Conservation (phyloP, 495 filamentous ascomycete genomes). For the Chlorociboria aeruginascens region DNA sequence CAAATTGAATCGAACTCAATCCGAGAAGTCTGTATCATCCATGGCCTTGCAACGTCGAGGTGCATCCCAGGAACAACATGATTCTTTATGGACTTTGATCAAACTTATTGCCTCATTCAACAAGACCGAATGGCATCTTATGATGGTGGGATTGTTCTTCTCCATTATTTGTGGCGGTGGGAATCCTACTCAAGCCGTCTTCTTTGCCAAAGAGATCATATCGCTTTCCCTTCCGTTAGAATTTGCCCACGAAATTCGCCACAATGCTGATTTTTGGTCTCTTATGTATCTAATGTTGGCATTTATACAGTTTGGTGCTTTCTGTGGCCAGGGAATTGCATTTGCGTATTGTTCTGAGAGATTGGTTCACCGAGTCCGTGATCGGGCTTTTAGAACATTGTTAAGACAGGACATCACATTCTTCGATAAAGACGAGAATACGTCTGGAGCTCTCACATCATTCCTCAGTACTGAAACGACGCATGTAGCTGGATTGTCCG, state of each 20-base stretch:
- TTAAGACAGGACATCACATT: slow-evolving; percentile 88
- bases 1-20: slow-evolving; percentile 49
- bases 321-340: slow-evolving; percentile 52
- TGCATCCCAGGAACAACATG: slow-evolving; percentile 39
- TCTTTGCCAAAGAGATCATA: slow-evolving; percentile 81
- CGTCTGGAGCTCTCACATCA: slow-evolving; percentile 69
- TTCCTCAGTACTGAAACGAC: slow-evolving; percentile 82
- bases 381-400: slow-evolving; percentile 72
- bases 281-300: slow-evolving; percentile 94
- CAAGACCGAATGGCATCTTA: slow-evolving; percentile 52
- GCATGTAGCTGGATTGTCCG: slow-evolving; percentile 71
- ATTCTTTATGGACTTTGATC: slow-evolving; percentile 66
- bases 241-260: slow-evolving; percentile 11
- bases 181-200: slow-evolving; percentile 78
- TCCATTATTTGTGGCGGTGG: slow-evolving; percentile 72
- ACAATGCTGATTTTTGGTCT: slow-evolving; percentile 69
- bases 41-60: slow-evolving; percentile 45
- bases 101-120: slow-evolving; percentile 81
- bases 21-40: slow-evolving; percentile 58
- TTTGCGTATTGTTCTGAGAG: slow-evolving; percentile 80
- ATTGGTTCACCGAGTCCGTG: slow-evolving; percentile 69
- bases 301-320: slow-evolving; percentile 59
- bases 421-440: slow-evolving; percentile 79
- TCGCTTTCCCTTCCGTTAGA: slow-evolving; percentile 39
- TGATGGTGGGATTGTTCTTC: slow-evolving; percentile 67